phyloP scores from a whole-genome alignment of 192 early-diverging fungal species.

The Dissophora ornata region DNA sequence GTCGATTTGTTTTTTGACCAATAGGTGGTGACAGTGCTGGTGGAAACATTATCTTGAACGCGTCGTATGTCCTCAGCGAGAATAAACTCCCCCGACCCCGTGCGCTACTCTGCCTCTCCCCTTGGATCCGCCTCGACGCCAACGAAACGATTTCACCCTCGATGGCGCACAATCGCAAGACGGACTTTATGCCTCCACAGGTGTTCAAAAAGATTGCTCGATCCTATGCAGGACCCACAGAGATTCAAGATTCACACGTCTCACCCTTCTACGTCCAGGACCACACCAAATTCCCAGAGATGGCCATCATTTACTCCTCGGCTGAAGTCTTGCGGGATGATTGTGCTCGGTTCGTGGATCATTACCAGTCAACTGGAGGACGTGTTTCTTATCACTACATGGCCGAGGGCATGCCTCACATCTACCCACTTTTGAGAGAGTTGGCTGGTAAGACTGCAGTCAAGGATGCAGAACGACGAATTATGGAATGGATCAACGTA shows the following conservation, averaged over 20 bases:
- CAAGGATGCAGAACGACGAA: slow-evolving; percentile 46
- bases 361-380: slow-evolving; percentile 40
- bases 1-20: background rate
- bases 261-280: slow-evolving; percentile 53
- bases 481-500: slow-evolving; percentile 54
- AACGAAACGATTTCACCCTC: slow-evolving; percentile 33
- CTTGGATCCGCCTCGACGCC: slow-evolving; percentile 49
- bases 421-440: slow-evolving; percentile 36
- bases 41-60: slow-evolving; percentile 43
- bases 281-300: slow-evolving; percentile 43
- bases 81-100: slow-evolving; percentile 36
- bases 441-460: slow-evolving; percentile 40
- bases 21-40: slow-evolving; percentile 44
- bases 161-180: slow-evolving; percentile 48
- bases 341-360: slow-evolving; percentile 22
- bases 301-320: slow-evolving; percentile 13
- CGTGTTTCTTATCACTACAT: slow-evolving; percentile 47
- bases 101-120: slow-evolving; percentile 46
- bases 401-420: slow-evolving; percentile 48
- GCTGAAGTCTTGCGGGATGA: slow-evolving; percentile 37
- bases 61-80: slow-evolving; percentile 36
- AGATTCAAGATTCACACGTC: slow-evolving; percentile 38
- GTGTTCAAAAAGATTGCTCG: slow-evolving; percentile 52
- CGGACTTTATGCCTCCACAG: slow-evolving; percentile 52
- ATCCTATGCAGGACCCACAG: slow-evolving; percentile 33